A percentile compares a stretch with the other conserved stretches of the same genome.
Evolutionary conservation across 202 grass and related monocot species (phyloP).

Genomic region (Cymbopogon flexuosus): DNA sequence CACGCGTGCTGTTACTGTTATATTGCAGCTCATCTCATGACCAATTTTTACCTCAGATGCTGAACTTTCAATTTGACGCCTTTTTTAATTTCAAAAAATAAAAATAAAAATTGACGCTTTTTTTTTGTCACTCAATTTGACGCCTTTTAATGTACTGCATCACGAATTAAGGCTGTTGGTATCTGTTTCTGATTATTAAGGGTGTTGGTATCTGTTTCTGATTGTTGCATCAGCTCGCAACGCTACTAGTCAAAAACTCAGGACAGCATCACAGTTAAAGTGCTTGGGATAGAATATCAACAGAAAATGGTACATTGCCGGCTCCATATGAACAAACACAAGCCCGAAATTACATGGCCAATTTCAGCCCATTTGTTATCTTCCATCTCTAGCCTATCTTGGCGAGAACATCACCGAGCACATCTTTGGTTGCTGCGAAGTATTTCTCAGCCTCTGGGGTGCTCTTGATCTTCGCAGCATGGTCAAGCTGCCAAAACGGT

Average conservation of each 20-base stretch:
- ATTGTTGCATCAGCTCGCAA: neutral
- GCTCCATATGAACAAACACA: slow-evolving; percentile 61
- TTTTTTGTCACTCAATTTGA: too few species aligned
- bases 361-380: neutral
- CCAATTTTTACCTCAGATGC: neutral
- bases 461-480: slow-evolving; percentile 97
- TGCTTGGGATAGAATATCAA: slow-evolving; percentile 37
- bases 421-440: slow-evolving; percentile 52
- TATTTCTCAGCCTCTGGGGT: slow-evolving; percentile 64
- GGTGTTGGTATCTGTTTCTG: neutral
- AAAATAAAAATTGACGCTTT: too few species aligned
- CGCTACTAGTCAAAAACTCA: neutral
- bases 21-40: neutral
- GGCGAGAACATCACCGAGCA: slow-evolving; percentile 60
- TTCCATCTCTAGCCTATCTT: slow-evolving; percentile 71
- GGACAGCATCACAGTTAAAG: slow-evolving; percentile 3
- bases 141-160: neutral
- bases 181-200: too few species aligned
- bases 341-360: slow-evolving; percentile 31
- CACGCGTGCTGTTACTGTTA: neutral
- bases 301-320: slow-evolving; percentile 31
- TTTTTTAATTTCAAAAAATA: too few species aligned
- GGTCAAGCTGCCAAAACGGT: slow-evolving; percentile 62
- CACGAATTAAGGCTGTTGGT: neutral
- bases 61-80: neutral